These are phyloP conservation scores for Rhodamnia rubescens DNA, from an alignment of 345 rosid species.

Conservation along the genomic window DNA sequence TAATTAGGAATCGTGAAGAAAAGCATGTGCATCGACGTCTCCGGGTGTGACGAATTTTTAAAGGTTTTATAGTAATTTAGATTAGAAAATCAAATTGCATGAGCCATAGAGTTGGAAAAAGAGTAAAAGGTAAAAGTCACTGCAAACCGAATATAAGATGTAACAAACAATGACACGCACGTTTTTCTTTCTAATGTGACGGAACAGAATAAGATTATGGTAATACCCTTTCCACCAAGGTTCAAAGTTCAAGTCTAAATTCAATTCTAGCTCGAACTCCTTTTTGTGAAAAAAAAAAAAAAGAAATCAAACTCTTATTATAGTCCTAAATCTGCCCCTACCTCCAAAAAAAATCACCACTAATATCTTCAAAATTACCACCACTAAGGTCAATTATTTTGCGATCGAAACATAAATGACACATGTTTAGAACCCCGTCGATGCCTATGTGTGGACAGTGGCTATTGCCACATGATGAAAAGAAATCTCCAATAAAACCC, in stretches of 20 bases:
- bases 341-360: not conserved
- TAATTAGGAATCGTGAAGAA: not conserved
- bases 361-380: not conserved
- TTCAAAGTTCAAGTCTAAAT: not conserved
- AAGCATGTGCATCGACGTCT: not conserved
- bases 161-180: accelerated
- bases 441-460: too few relatives aligned
- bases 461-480: not conserved
- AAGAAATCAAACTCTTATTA: not conserved
- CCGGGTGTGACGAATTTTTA: not conserved
- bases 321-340: not conserved
- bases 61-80: not conserved
- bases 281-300: not conserved
- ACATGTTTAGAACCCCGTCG: not conserved
- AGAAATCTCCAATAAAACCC: not conserved
- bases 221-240: not conserved
- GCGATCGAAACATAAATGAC: not conserved
- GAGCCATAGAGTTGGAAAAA: not conserved
- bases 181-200: not conserved
- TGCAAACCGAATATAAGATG: not conserved
- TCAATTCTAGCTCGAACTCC: not conserved
- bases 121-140: not conserved
- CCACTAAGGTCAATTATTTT: not conserved
- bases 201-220: not conserved
- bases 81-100: not conserved